These are phyloP conservation scores for Ophiostoma ips DNA, from an alignment of 2,329 filamentous ascomycete species.

Conservation along the genomic window DNA sequence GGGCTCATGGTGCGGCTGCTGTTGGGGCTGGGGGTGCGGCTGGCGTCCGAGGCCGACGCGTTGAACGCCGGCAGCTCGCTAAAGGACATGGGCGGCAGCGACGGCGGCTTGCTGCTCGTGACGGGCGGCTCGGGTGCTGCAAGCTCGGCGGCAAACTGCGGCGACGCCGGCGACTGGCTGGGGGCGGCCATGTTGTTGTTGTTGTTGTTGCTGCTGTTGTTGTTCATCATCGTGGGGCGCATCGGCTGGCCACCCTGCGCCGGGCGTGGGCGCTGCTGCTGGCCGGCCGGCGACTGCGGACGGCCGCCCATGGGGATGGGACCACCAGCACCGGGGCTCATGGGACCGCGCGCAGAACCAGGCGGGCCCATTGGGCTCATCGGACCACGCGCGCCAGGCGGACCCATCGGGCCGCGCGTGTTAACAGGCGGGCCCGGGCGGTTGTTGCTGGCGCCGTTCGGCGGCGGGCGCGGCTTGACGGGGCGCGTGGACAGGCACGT, in stretches of 20 bases:
- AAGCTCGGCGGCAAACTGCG: neutral
- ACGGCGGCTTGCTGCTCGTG: neutral
- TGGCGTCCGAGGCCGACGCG: neutral
- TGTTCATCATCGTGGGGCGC: slow-evolving; percentile 20
- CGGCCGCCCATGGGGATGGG: neutral
- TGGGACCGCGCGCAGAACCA: slow-evolving; percentile 6
- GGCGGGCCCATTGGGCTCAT: slow-evolving; percentile 14
- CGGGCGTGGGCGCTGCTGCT: slow-evolving; percentile 12
- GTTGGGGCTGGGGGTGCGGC: slow-evolving; percentile 1
- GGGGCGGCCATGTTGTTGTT: neutral
- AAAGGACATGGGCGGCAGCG: slow-evolving; percentile 2
- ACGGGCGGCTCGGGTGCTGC: slow-evolving; percentile 14
- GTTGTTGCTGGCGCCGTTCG: slow-evolving; percentile 25
- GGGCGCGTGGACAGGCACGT: slow-evolving; percentile 87
- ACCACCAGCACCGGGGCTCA: slow-evolving; percentile 4
- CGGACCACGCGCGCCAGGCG: slow-evolving; percentile 15
- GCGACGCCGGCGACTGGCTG: slow-evolving; percentile 27
- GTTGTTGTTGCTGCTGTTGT: neutral
- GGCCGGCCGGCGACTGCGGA: slow-evolving; percentile 11
- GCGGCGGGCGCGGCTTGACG: slow-evolving; percentile 63
- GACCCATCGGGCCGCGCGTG: slow-evolving; percentile 23
- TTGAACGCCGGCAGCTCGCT: neutral
- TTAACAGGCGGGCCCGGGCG: slow-evolving; percentile 15
- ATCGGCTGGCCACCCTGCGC: slow-evolving; percentile 17
- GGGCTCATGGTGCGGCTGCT: neutral